phyloP scores from a whole-genome alignment of 148 eudicot genomes.

The Drosera capensis region DNA sequence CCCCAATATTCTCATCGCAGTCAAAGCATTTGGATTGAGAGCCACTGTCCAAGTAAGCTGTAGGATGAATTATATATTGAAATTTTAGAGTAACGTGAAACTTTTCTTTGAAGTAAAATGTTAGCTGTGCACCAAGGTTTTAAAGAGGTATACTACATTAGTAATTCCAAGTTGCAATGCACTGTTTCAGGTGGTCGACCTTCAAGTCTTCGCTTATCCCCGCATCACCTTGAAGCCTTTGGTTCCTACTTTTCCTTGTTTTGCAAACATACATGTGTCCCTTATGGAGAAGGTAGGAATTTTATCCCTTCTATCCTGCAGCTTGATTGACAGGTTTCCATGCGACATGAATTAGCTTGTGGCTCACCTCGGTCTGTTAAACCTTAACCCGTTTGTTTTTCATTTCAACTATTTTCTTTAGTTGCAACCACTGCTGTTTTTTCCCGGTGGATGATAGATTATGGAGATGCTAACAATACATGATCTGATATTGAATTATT shows the following conservation, averaged over 20 bases:
- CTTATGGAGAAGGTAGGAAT: conserved; percentile 76
- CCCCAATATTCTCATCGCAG: conserved; percentile 8
- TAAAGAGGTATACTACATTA: no score
- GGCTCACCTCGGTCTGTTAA: no score
- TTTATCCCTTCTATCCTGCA: background rate
- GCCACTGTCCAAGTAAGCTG: conserved; percentile 76
- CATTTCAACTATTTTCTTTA: no score
- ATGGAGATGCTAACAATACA: no score
- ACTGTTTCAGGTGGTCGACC: conserved; percentile 66
- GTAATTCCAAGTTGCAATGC: background rate
- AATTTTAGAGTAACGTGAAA: background rate
- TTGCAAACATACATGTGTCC: conserved; percentile 70
- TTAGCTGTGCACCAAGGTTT: no score
- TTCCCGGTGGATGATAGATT: no score
- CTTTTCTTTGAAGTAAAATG: no score
- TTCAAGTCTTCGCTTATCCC: conserved; percentile 92
- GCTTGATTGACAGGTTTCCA: no score
- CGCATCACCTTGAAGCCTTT: conserved; percentile 89
- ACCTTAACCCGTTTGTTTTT: no score
- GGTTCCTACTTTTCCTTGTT: conserved; percentile 91
- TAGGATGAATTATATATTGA: background rate
- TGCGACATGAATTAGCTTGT: no score
- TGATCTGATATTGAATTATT: no score
- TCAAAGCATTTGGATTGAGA: conserved; percentile 11
- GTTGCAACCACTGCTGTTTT: no score